Percentiles rank a stretch among this genome's conserved stretches.
These are phyloP conservation scores for Mucor piriformis DNA, from an alignment of 371 early-diverging fungal genomes.

Conservation along the genomic window DNA sequence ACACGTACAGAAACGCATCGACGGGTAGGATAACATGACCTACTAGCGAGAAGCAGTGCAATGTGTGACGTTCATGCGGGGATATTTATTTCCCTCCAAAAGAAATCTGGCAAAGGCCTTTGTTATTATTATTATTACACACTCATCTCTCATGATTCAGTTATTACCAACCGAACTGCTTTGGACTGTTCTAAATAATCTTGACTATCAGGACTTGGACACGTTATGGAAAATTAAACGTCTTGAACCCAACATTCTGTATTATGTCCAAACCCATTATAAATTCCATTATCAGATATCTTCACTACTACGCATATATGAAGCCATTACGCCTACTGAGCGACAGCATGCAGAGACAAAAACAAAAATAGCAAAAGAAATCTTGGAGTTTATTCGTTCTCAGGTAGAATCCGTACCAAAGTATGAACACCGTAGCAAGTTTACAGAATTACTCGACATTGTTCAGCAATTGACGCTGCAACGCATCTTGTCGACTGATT, in stretches of 20 bases:
- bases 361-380: slow-evolving; percentile 21
- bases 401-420: slow-evolving; percentile 29
- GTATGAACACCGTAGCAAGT: slow-evolving; percentile 37
- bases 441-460: slow-evolving; percentile 39
- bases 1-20: not conserved
- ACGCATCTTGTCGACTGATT: slow-evolving; percentile 28
- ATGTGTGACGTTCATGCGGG: slow-evolving; percentile 3
- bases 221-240: slow-evolving; percentile 7
- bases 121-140: not conserved
- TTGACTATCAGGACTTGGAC: slow-evolving; percentile 39
- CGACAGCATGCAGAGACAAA: slow-evolving; percentile 26
- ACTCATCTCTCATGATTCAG: too few species aligned
- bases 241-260: slow-evolving; percentile 14
- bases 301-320: slow-evolving; percentile 29
- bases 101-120: not conserved
- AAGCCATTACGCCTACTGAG: slow-evolving; percentile 29
- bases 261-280: slow-evolving; percentile 34
- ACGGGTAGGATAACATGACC: not conserved
- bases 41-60: too few species aligned
- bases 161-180: slow-evolving; percentile 45
- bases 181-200: slow-evolving; percentile 26
- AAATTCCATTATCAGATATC: slow-evolving; percentile 34
- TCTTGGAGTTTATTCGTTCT: slow-evolving; percentile 37
- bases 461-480: slow-evolving; percentile 39
- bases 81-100: not conserved